Evolutionary conservation across 1,139 yeast species (phyloP), one percentile per base, ranked within the genome.

Genomic region (Nematodospora anomalae): DNA sequence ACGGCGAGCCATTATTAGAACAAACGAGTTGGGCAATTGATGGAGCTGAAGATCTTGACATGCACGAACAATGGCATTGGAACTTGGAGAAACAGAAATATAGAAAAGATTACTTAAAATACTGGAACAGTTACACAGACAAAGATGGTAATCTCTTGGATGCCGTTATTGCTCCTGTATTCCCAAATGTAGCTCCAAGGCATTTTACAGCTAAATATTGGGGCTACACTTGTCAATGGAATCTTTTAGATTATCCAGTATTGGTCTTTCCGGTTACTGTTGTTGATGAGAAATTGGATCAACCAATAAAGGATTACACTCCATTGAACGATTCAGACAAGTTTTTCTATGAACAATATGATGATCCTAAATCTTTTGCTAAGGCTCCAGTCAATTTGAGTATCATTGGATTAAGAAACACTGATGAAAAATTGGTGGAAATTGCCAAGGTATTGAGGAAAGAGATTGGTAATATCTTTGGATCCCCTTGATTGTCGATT

Each of bases 111-210:
- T 51, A 52, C 28, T 42, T 51, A 34, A 42, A 46, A 20, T 46
- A 51, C 38, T 53, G 56, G 57, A 34, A 33, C 10, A 28, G 39
- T n/a, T 49, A 42, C 26, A 42, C 40, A 12, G 46, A 44, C 26
- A 26, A 25, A 8, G 37, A 38, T 16, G 83, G 81, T 35, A 71
- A 71, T 38, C 56, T 62, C 26, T 46, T 47, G 25, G 57, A 53
- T 36, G 56, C 49, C 1, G 43, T 52, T 1, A 43, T 52, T 35
- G 49, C 55, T 7, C 60, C 60, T 2, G 51, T 52, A 7, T 50
- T 37, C 33, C 52, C 54, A 11, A 53, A 52, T n/a, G 49, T 49
- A 11, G 53, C 58, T 12, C 45, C 55, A 15, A 47, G 45, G 32
- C 59, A 51, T 34, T 36, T 46, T 25, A 50, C 55, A 2, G 43